A percentile compares a stretch with the other conserved stretches of the same genome.
phyloP scores from a whole-genome alignment of 2,329 filamentous ascomycete genomes.

The Chaetomiaceae sp. region DNA sequence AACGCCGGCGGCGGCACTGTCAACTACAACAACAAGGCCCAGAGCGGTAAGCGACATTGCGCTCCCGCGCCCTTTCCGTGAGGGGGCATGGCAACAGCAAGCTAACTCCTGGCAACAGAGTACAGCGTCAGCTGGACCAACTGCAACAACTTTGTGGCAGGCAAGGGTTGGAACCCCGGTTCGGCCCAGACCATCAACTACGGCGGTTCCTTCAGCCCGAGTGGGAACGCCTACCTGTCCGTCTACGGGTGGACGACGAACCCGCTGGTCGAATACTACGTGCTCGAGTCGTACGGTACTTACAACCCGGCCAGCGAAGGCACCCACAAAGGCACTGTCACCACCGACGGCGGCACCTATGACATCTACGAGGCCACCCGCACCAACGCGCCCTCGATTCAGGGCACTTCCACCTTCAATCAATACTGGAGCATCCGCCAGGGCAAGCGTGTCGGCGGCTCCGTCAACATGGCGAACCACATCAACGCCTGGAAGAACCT shows the following conservation, averaged over 20 bases:
- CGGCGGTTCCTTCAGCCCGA: constrained; percentile 40
- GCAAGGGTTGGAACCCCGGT: constrained; percentile 38
- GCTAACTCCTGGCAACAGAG: too few species aligned
- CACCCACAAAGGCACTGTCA: constrained; percentile 30
- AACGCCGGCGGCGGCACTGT: not conserved
- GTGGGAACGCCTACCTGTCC: constrained; percentile 42
- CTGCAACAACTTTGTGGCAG: constrained; percentile 35
- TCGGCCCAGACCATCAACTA: constrained; percentile 35
- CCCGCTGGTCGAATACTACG: constrained; percentile 27
- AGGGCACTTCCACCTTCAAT: constrained; percentile 43
- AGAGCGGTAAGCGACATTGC: too few species aligned
- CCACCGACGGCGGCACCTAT: constrained; percentile 31
- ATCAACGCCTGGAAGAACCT: constrained; percentile 47
- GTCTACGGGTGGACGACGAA: constrained; percentile 32
- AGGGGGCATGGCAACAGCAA: too few species aligned
- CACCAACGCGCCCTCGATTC: constrained; percentile 39
- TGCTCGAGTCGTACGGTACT: constrained; percentile 35
- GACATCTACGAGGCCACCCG: constrained; percentile 31
- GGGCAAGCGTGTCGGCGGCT: constrained; percentile 42
- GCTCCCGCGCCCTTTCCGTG: too few species aligned
- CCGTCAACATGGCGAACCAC: constrained; percentile 46
- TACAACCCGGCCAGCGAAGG: constrained; percentile 33
- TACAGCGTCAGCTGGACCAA: too few species aligned
- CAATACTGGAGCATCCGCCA: constrained; percentile 48
- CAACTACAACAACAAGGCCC: not conserved